Evolutionary conservation across 2,329 filamentous ascomycete species (phyloP), one percentile per base, ranked within the genome.

Genomic region (Chaetomiaceae sp.): DNA sequence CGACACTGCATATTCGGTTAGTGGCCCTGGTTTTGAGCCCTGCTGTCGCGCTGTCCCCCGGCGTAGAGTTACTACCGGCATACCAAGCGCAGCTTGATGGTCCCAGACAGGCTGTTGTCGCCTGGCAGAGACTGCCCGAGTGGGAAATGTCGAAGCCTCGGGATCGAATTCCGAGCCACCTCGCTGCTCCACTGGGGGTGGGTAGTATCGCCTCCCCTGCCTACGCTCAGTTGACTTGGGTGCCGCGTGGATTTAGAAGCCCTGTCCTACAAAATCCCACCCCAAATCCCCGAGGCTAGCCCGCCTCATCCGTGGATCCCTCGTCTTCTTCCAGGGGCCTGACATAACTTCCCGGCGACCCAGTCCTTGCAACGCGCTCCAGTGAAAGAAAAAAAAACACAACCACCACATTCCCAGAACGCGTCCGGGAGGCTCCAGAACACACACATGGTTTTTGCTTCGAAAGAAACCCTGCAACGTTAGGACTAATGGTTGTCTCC

Each of bases 401-500:
- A n/a, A 47, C 36, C 48, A 56, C 45, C 56, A 56, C 51, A 54
- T 54, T 46, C 56, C 52, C 51, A 57, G 54, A n/a, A 58, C 55
- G 54, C 56, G 56, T 55, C 48, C 47, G 26, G 35, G 40, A 42
- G 51, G 45, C 54, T 50, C 49, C 36, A 50, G 34, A 54, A 51
- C 48, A 45, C 26, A 33, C 41, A 42, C 49, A 50, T 52, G 41
- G 45, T 53, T 54, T 50, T 51, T 40, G 38, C 46, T 37, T 50
- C 42, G 33, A 50, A 49, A 33, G 47, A 38, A 56, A 53, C 53
- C 51, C 49, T 56, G 54, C 48, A 51, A 26, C 29, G 32, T 34
- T 38, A 56, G 63, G 59, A 77, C 76, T 79, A 75, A 79, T 76
- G 70, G 70, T 72, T 69, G 66, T 76, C 67, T 72, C 73, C 69